These are phyloP conservation scores for Boletus semigastroideus DNA, from an alignment of 1,284 basidiomycete genomes.

Conservation along the genomic window DNA sequence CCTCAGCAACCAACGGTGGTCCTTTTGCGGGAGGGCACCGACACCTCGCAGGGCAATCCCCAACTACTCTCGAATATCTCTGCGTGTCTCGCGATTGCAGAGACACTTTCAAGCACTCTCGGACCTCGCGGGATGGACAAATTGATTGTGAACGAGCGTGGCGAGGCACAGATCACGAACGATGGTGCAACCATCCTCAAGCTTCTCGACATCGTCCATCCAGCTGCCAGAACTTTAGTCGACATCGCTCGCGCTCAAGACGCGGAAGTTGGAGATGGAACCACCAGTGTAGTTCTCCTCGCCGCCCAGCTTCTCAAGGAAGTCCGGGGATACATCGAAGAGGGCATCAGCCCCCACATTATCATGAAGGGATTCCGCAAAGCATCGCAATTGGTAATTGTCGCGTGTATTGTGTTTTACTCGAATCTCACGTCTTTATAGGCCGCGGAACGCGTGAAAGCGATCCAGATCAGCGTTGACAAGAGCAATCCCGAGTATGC, in stretches of 20 bases:
- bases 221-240: conserved; percentile 93
- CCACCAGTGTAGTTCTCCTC: conserved; percentile 92
- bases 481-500: conserved; percentile 87
- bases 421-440: conserved; percentile 34
- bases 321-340: conserved; percentile 89
- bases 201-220: conserved; percentile 96
- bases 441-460: conserved; percentile 87
- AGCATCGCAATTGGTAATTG: conserved; percentile 79
- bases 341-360: conserved; percentile 96
- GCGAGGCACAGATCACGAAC: conserved; percentile 97
- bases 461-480: conserved; percentile 90
- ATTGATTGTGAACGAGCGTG: conserved; percentile 88
- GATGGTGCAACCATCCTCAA: conserved; percentile 99
- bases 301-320: conserved; percentile 97
- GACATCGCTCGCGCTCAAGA: conserved; percentile 98
- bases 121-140: conserved; percentile 99
- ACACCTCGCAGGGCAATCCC: conserved; percentile 92
- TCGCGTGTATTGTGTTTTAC: conserved; percentile 5
- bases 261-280: conserved; percentile 98
- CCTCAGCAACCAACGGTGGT: conserved; percentile 91
- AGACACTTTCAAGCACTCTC: conserved; percentile 92
- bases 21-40: conserved; percentile 93
- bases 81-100: conserved; percentile 88
- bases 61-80: conserved; percentile 97
- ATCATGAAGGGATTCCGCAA: conserved; percentile 96